phyloP scores from a whole-genome alignment of 208 protist species.

The Endotrypanum monterogeii region DNA sequence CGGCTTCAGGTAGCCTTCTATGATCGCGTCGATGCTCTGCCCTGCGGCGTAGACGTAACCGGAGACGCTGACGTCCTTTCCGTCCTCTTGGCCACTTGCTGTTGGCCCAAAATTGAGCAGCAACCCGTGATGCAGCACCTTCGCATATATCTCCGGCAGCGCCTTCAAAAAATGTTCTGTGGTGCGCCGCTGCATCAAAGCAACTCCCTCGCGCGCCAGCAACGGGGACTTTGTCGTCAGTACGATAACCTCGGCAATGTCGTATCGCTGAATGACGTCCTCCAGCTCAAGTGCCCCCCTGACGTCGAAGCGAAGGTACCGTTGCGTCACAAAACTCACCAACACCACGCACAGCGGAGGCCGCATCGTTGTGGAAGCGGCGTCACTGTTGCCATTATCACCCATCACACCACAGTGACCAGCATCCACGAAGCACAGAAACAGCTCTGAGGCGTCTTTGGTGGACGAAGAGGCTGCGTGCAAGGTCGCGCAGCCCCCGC shows the following conservation, averaged over 20 bases:
- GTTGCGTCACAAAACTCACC: constrained; percentile 80
- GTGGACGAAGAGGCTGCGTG: neutral
- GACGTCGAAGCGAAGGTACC: constrained; percentile 31
- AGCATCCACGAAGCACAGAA: constrained; percentile 60
- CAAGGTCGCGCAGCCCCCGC: neutral
- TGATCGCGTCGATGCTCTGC: constrained; percentile 42
- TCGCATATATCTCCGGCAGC: constrained; percentile 47
- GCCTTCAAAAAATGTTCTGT: constrained; percentile 16
- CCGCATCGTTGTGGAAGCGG: neutral
- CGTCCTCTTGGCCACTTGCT: constrained; percentile 71
- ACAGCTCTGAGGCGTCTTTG: constrained; percentile 59
- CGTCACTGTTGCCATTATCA: neutral
- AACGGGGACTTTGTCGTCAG: constrained; percentile 14
- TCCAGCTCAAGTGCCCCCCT: constrained; percentile 52
- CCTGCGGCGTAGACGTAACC: constrained; percentile 12
- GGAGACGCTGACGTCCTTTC: constrained; percentile 51
- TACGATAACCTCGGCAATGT: constrained; percentile 79
- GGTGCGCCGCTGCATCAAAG: neutral
- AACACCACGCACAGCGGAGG: constrained; percentile 43
- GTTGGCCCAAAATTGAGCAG: constrained; percentile 79
- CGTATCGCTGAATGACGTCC: constrained; percentile 70
- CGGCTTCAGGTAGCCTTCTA: constrained; percentile 53
- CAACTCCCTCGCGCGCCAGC: neutral
- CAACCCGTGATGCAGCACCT: constrained; percentile 47
- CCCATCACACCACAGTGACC: neutral